Evolutionary conservation across 2,329 filamentous ascomycete genomes (phyloP).

Genomic region (Aspergillus hortae): DNA sequence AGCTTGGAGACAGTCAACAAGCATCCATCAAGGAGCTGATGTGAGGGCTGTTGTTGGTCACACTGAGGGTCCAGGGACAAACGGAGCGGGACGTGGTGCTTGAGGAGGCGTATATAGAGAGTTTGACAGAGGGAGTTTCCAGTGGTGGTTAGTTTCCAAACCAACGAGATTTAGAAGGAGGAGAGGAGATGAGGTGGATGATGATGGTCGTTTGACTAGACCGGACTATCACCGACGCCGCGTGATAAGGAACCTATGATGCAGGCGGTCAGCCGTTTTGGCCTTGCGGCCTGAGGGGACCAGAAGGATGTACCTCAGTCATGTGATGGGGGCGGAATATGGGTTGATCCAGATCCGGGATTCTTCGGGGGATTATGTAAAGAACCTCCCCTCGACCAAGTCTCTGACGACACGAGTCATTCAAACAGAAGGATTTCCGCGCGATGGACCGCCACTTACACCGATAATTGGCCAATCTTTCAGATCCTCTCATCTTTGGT

Average conservation of each 20-base stretch:
- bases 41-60: neutral
- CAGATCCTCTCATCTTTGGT: conserved; percentile 9
- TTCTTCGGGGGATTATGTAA: neutral
- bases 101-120: neutral
- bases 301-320: neutral
- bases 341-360: neutral
- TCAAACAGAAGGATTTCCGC: conserved; percentile 2
- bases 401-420: conserved; percentile 23
- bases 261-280: conserved; percentile 13
- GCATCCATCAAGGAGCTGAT: conserved; percentile 8
- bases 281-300: conserved; percentile 11
- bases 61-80: neutral
- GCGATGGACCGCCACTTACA: conserved; percentile 10
- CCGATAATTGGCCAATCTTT: conserved; percentile 9
- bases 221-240: conserved; percentile 2
- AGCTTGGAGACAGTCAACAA: conserved; percentile 4
- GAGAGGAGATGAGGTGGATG: neutral
- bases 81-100: neutral
- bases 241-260: conserved; percentile 16
- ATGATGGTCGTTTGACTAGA: neutral
- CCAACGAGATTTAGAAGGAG: neutral
- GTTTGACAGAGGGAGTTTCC: neutral
- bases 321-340: conserved; percentile 6
- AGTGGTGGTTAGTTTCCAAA: neutral
- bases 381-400: neutral